phyloP scores from a whole-genome alignment of 2,329 filamentous ascomycete genomes.

The Aspergillus persii region DNA sequence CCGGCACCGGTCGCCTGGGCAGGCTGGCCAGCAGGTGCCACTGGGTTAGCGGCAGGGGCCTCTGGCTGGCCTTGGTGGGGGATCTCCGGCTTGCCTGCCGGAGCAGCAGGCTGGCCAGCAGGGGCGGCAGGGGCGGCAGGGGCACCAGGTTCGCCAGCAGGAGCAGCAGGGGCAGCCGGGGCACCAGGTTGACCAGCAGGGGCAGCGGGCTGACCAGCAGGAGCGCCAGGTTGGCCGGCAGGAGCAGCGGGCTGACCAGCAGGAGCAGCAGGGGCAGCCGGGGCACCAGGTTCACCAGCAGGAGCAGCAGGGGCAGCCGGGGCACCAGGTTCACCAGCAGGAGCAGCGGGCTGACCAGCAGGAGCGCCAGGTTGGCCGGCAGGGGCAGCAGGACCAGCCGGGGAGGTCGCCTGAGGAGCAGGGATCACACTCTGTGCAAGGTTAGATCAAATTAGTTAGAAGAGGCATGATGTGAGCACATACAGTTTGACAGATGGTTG shows the following conservation, averaged over 20 bases:
- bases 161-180: not conserved
- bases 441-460: not conserved
- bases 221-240: constrained; percentile 12
- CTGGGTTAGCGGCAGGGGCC: constrained; percentile 7
- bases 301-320: constrained; percentile 5
- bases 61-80: not conserved
- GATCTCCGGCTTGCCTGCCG: not conserved
- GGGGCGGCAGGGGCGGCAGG: constrained; percentile 9
- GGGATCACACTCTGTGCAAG: not conserved
- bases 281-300: constrained; percentile 6
- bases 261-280: constrained; percentile 5
- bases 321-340: constrained; percentile 10
- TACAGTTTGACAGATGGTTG: constrained; percentile 2
- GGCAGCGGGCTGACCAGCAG: constrained; percentile 16
- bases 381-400: not conserved
- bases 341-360: constrained; percentile 10
- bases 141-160: constrained; percentile 1
- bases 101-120: constrained; percentile 9
- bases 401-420: not conserved
- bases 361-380: constrained; percentile 1
- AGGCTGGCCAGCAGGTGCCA: constrained; percentile 14
- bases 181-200: not conserved
- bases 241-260: constrained; percentile 6
- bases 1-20: constrained; percentile 2
- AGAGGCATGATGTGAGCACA: not conserved